Percentiles rank a stretch among this genome's conserved stretches.
Evolutionary conservation across 1,139 yeast genomes (phyloP).

Genomic region (Debaryomyces nepalensis): DNA sequence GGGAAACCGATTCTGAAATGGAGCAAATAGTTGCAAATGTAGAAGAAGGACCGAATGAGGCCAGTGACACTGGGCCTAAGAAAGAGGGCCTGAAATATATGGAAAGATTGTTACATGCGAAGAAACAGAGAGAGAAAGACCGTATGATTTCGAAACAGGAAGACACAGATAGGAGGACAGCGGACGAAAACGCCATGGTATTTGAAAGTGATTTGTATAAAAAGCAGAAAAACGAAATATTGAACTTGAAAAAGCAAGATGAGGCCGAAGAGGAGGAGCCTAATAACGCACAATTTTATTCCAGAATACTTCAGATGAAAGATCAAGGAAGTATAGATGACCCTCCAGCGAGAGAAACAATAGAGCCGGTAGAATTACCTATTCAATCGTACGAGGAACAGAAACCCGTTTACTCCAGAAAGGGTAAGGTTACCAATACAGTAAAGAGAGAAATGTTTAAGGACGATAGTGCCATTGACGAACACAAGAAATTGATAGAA

Average conservation of each 20-base stretch:
- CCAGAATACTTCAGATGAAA: conserved; percentile 9
- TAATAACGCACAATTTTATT: conserved; percentile 13
- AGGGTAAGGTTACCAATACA: background rate
- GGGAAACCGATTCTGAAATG: conserved; percentile 10
- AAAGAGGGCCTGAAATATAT: conserved; percentile 15
- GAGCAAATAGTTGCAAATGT: conserved; percentile 1
- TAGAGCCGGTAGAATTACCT: background rate
- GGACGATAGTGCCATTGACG: conserved; percentile 7
- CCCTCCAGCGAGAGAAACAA: background rate
- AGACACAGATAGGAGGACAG: conserved; percentile 9
- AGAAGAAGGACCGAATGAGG: conserved; percentile 3
- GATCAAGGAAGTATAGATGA: background rate
- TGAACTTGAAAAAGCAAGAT: conserved; percentile 7
- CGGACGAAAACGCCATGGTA: conserved; percentile 15
- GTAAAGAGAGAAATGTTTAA: conserved; percentile 11
- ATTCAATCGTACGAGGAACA: no score
- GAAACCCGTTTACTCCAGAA: no score
- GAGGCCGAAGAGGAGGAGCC: conserved; percentile 14
- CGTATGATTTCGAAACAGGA: conserved; percentile 15
- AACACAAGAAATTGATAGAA: conserved; percentile 8
- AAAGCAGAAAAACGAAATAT: conserved; percentile 13
- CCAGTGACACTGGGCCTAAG: no score
- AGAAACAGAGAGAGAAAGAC: conserved; percentile 16
- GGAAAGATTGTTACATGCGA: conserved; percentile 16
- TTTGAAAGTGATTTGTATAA: conserved; percentile 21